Percentiles rank a stretch among this genome's conserved stretches.
Evolutionary conservation across 1,284 basidiomycete genomes (phyloP).

Genomic region (Trametes hirsuta): DNA sequence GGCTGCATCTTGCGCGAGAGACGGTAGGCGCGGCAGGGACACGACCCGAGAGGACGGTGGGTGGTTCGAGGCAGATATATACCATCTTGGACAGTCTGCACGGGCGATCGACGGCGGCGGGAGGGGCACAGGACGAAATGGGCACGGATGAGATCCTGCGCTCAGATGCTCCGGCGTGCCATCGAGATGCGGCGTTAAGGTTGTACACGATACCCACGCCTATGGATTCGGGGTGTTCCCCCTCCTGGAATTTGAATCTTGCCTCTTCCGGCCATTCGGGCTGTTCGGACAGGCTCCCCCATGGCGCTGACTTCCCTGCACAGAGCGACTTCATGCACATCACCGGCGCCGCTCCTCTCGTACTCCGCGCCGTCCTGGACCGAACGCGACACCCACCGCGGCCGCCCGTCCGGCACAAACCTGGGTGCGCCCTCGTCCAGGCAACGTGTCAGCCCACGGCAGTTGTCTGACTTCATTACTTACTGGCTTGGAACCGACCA

Average conservation of each 20-base stretch:
- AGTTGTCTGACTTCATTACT: too few species aligned
- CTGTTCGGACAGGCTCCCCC: not conserved
- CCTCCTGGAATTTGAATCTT: not conserved
- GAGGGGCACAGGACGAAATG: constrained; percentile 6
- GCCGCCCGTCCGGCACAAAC: too few species aligned
- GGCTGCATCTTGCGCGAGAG: constrained; percentile 18
- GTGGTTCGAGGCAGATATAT: not conserved
- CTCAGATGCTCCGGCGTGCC: not conserved
- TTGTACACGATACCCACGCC: constrained; percentile 3
- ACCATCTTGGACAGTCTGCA: not conserved
- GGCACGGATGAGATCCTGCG: constrained; percentile 13
- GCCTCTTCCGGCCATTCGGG: not conserved
- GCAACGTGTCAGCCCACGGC: too few species aligned
- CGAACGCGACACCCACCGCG: not conserved
- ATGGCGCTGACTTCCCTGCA: constrained; percentile 3
- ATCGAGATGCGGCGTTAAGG: constrained; percentile 31
- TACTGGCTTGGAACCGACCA: too few species aligned
- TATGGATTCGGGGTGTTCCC: constrained; percentile 19
- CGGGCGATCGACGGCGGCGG: constrained; percentile 9
- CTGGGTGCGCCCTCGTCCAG: not conserved
- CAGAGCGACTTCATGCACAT: not conserved
- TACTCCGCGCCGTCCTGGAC: not conserved
- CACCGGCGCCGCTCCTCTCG: constrained; percentile 2
- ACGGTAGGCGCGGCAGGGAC: not conserved
- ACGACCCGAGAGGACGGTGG: not conserved